Evolutionary conservation across 208 protist species (phyloP).

Genomic region (Wallacemonas collosoma): DNA sequence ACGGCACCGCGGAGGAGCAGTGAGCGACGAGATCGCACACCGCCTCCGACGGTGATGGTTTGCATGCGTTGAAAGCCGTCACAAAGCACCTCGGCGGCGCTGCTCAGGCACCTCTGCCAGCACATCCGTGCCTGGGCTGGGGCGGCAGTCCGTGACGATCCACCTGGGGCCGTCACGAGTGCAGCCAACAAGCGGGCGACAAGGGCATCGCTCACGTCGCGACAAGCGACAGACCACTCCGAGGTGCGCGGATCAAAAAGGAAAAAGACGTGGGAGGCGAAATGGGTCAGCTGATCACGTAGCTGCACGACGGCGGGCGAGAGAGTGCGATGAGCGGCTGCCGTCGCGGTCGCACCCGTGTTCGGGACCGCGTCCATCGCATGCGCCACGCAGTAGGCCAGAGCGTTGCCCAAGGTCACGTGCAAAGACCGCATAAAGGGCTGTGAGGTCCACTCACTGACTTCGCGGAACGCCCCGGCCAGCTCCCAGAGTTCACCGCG

Average conservation of each 20-base stretch:
- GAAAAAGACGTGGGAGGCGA: constrained; percentile 43
- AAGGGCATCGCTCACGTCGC: constrained; percentile 22
- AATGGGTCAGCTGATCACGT: constrained; percentile 34
- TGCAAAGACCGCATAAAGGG: constrained; percentile 20
- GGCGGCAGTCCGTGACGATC: not conserved
- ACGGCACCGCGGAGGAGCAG: constrained; percentile 23
- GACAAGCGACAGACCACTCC: constrained; percentile 33
- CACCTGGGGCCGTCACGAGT: constrained; percentile 10
- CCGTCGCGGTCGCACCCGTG: constrained; percentile 17
- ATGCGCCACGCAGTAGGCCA: constrained; percentile 17
- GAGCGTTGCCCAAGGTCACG: not conserved
- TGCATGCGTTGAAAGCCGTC: constrained; percentile 13
- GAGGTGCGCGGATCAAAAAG: constrained; percentile 35
- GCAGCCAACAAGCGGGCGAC: constrained; percentile 28
- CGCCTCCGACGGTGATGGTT: constrained; percentile 6
- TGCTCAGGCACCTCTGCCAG: not conserved
- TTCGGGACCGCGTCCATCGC: not conserved
- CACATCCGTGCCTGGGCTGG: not conserved
- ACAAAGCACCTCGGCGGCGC: not conserved
- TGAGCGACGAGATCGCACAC: constrained; percentile 16
- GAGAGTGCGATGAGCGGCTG: no score
- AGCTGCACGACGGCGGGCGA: constrained; percentile 27
- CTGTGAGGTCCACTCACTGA: constrained; percentile 2
- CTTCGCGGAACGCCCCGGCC: not conserved
- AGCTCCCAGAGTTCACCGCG: constrained; percentile 3